Conservation (phyloP, 352 stramenopile genomes). For the Hyaloperonospora arabidopsidis region DNA sequence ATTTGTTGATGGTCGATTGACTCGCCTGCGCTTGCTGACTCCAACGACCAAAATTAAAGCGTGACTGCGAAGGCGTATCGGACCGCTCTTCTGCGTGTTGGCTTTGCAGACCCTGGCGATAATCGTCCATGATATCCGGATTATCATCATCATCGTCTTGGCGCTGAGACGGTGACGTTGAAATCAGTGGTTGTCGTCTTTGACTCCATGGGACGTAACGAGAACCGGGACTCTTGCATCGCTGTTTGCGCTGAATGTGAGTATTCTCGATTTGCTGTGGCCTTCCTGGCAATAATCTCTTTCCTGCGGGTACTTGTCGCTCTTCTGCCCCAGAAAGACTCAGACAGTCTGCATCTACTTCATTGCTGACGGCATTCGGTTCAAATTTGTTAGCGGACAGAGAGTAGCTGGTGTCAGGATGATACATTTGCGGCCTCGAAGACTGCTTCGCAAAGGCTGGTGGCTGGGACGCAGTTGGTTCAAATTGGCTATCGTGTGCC, state of each 20-base stretch:
- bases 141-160: slow-evolving; percentile 18
- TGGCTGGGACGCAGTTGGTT: slow-evolving; percentile 8
- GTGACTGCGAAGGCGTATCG: slow-evolving; percentile 1
- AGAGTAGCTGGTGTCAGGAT: slow-evolving; percentile 10
- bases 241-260: slow-evolving; percentile 13
- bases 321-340: background rate
- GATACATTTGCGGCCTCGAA: background rate
- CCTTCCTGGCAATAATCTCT: slow-evolving; percentile 9
- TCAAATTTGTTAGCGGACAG: slow-evolving; percentile 12
- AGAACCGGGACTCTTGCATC: slow-evolving; percentile 4
- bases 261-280: slow-evolving; percentile 4
- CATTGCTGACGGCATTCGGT: slow-evolving; percentile 9
- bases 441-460: background rate
- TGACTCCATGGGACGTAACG: slow-evolving; percentile 9
- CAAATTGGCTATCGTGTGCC: slow-evolving; percentile 6
- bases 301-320: slow-evolving; percentile 2
- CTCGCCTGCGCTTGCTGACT: slow-evolving; percentile 27
- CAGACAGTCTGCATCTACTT: slow-evolving; percentile 3
- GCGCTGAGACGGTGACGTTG: slow-evolving; percentile 3
- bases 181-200: slow-evolving; percentile 3
- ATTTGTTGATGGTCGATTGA: slow-evolving; percentile 34
- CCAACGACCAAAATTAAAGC: slow-evolving; percentile 32
- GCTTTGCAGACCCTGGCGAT: slow-evolving; percentile 11
- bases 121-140: slow-evolving; percentile 22
- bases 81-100: slow-evolving; percentile 13